A percentile compares a stretch with the other conserved stretches of the same genome.
Evolutionary conservation across 345 rosid species (phyloP).

Genomic region (Bretschneidera sinensis): DNA sequence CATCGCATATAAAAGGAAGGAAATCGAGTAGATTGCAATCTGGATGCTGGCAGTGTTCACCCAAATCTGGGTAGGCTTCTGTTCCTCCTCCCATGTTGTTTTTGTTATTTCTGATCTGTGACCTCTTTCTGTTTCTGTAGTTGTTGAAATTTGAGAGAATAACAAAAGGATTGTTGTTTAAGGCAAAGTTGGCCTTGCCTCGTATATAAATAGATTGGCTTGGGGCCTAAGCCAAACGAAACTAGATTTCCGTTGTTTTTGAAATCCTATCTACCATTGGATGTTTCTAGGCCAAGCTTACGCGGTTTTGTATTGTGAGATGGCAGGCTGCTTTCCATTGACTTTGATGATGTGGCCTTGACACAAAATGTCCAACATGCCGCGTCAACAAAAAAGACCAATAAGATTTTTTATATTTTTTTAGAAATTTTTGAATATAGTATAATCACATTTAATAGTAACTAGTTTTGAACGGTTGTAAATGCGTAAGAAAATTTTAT

Average conservation of each 20-base stretch:
- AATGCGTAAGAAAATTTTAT: too few relatives aligned
- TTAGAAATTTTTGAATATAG: too few relatives aligned
- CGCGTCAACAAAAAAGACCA: too few relatives aligned
- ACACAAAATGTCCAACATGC: too few relatives aligned
- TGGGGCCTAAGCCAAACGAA: constrained; percentile 44
- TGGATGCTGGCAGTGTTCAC: constrained; percentile 62
- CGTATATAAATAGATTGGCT: constrained; percentile 27
- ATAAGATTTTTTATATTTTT: too few relatives aligned
- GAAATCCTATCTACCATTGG: too few relatives aligned
- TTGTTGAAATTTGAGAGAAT: background rate
- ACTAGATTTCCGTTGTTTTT: too few relatives aligned
- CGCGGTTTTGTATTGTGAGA: too few relatives aligned
- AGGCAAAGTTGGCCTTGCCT: background rate
- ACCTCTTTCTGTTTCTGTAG: constrained; percentile 2
- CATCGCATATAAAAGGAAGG: constrained; percentile 69
- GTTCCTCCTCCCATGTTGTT: constrained; percentile 64
- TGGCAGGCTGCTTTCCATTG: too few relatives aligned
- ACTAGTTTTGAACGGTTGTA: too few relatives aligned
- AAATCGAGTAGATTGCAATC: constrained; percentile 83
- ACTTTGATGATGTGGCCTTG: too few relatives aligned
- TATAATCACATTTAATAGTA: too few relatives aligned
- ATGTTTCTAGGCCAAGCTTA: constrained; percentile 28
- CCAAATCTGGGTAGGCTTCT: constrained; percentile 83
- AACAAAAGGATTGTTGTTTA: constrained; percentile 8
- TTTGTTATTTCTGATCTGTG: background rate